Conservation (phyloP, 2,329 filamentous ascomycete genomes). For the Westerdykella sp. region DNA sequence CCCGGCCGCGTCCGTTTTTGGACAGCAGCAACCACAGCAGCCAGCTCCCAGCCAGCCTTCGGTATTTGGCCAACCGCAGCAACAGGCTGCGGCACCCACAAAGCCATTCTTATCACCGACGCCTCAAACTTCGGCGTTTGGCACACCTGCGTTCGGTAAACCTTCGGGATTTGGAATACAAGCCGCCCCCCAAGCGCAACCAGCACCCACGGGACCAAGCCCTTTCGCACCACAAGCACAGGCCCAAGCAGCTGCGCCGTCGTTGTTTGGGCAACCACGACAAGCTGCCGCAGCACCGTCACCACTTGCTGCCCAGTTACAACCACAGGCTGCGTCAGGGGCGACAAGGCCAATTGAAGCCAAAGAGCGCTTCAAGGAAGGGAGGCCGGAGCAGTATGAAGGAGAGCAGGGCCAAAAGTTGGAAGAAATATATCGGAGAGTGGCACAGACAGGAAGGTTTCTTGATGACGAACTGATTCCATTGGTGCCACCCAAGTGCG, state of each 20-base stretch:
- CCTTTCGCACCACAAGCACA: background rate
- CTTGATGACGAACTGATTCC: conserved; percentile 65
- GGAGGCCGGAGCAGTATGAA: conserved; percentile 52
- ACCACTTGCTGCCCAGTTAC: conserved; percentile 6
- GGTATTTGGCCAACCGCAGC: conserved; percentile 17
- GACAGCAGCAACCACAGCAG: conserved; percentile 8
- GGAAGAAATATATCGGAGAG: conserved; percentile 58
- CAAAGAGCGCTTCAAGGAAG: conserved; percentile 53
- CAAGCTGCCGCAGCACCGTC: conserved; percentile 48
- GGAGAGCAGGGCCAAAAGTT: conserved; percentile 48
- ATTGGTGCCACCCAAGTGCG: conserved; percentile 67
- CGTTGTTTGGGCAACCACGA: conserved; percentile 67
- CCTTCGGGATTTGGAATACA: conserved; percentile 15
- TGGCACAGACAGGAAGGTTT: conserved; percentile 62
- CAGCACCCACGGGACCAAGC: background rate
- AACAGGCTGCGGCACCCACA: conserved; percentile 7
- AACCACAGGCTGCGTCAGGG: conserved; percentile 37
- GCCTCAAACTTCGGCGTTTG: conserved; percentile 19
- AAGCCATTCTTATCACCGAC: conserved; percentile 16
- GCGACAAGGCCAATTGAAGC: conserved; percentile 21
- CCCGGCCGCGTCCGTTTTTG: background rate
- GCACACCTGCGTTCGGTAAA: conserved; percentile 34
- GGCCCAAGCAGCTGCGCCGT: conserved; percentile 31
- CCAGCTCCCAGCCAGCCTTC: conserved; percentile 11
- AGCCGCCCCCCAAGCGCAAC: conserved; percentile 2